These are phyloP conservation scores for Candida boidinii DNA, from an alignment of 805 yeast species.

Conservation along the genomic window DNA sequence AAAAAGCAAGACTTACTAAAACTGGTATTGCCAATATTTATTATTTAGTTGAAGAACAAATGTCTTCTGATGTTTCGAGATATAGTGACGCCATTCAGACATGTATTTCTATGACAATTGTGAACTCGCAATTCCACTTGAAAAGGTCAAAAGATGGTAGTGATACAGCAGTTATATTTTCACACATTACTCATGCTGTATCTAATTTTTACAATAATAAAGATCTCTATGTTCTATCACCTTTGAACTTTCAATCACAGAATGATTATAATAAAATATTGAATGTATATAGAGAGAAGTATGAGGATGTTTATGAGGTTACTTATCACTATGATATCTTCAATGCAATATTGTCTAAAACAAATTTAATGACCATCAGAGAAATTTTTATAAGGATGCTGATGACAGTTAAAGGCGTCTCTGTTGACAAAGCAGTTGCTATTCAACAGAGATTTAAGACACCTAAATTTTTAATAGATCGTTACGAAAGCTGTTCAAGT, in stretches of 20 bases:
- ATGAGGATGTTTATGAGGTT: conserved; percentile 19
- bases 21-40: conserved; percentile 61
- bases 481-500: conserved; percentile 24
- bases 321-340: conserved; percentile 47
- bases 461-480: conserved; percentile 49
- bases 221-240: conserved; percentile 41
- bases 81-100: conserved; percentile 68
- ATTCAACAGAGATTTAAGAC: conserved; percentile 69
- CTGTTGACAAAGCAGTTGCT: conserved; percentile 75
- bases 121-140: conserved; percentile 57
- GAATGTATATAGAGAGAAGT: conserved; percentile 27
- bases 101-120: conserved; percentile 60
- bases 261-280: conserved; percentile 37
- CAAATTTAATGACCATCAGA: conserved; percentile 58
- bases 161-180: conserved; percentile 59
- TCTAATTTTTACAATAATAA: conserved; percentile 27
- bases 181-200: conserved; percentile 38
- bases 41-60: conserved; percentile 75
- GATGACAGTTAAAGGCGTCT: conserved; percentile 72
- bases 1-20: conserved; percentile 64
- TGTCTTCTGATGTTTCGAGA: conserved; percentile 32
- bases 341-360: conserved; percentile 61
- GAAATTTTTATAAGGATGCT: conserved; percentile 73
- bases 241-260: conserved; percentile 39
- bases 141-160: conserved; percentile 64